Evolutionary conservation across 306 rosid genomes (phyloP).

Genomic region (Clitoria ternatea): DNA sequence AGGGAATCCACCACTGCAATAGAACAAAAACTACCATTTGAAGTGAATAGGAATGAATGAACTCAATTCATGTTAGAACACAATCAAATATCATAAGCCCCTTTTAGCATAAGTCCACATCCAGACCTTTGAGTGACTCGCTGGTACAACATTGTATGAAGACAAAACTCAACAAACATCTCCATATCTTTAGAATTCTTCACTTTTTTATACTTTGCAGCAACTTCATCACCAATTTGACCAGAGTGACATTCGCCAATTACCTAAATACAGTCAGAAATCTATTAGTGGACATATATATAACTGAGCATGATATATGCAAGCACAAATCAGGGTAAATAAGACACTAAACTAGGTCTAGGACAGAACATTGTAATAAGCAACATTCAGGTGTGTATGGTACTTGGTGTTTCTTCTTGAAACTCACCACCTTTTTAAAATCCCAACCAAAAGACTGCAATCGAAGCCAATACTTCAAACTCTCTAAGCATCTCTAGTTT

Average conservation of each 20-base stretch:
- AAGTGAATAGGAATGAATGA: conserved; percentile 11
- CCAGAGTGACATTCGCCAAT: conserved; percentile 77
- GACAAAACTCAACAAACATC: conserved; percentile 77
- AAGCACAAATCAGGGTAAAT: not conserved
- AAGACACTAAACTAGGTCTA: not conserved
- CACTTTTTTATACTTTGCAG: conserved; percentile 59
- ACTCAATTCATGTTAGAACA: not conserved
- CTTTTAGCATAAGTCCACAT: conserved; percentile 23
- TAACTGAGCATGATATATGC: conserved; percentile 4
- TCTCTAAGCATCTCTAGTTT: not conserved
- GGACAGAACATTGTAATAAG: conserved; percentile 4
- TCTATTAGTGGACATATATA: conserved; percentile 20
- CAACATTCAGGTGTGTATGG: conserved; percentile 3
- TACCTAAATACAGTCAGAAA: conserved; percentile 56
- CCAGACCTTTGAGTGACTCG: conserved; percentile 65
- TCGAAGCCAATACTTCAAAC: conserved; percentile 9
- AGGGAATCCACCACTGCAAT: conserved; percentile 57
- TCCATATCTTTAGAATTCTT: conserved; percentile 51
- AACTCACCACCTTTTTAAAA: not conserved
- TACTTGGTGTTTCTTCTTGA: conserved; percentile 2
- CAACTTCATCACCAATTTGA: conserved; percentile 57
- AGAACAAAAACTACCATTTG: conserved; percentile 27
- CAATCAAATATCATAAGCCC: conserved; percentile 24
- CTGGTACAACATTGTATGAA: conserved; percentile 85
- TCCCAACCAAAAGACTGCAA: not conserved